Percentiles rank a stretch among this genome's conserved stretches.
These are phyloP conservation scores for Marvania coccoides DNA, from an alignment of 139 green algal genomes.

Conservation along the genomic window DNA sequence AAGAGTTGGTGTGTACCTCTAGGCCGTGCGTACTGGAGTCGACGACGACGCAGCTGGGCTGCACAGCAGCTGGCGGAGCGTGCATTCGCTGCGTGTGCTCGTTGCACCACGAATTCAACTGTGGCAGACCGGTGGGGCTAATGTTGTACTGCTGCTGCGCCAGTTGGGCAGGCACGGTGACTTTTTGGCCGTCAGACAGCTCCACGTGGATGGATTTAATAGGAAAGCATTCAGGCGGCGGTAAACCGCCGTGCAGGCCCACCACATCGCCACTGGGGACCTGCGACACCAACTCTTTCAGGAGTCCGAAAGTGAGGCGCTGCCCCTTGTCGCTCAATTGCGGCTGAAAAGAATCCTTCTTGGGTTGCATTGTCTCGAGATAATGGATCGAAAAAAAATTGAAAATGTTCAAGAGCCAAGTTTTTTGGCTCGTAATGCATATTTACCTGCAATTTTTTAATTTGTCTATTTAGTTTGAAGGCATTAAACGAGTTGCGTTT, in stretches of 20 bases:
- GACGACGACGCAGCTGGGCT: conserved; percentile 39
- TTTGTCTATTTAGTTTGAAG: too few species aligned
- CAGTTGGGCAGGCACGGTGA: background rate
- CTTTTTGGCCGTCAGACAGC: background rate
- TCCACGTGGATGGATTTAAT: conserved; percentile 5
- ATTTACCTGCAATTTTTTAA: too few species aligned
- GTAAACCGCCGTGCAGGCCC: conserved; percentile 27
- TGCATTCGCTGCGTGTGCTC: conserved; percentile 15
- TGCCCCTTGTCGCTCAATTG: background rate
- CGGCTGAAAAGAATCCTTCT: too few species aligned
- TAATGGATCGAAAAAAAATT: too few species aligned
- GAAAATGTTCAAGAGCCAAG: too few species aligned
- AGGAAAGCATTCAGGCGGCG: conserved; percentile 16
- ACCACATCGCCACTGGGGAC: too few species aligned
- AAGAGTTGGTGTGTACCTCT: too few species aligned
- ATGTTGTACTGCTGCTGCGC: conserved; percentile 44
- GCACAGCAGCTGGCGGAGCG: conserved; percentile 13
- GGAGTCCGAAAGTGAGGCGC: background rate
- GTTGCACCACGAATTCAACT: conserved; percentile 26
- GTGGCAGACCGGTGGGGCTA: conserved; percentile 12
- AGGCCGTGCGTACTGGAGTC: too few species aligned
- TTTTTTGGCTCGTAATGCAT: too few species aligned
- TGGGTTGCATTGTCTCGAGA: too few species aligned
- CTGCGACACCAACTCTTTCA: background rate
- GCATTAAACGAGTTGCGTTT: too few species aligned